Conservation (phyloP, 495 filamentous ascomycete species). For the Physcia stellaris region DNA sequence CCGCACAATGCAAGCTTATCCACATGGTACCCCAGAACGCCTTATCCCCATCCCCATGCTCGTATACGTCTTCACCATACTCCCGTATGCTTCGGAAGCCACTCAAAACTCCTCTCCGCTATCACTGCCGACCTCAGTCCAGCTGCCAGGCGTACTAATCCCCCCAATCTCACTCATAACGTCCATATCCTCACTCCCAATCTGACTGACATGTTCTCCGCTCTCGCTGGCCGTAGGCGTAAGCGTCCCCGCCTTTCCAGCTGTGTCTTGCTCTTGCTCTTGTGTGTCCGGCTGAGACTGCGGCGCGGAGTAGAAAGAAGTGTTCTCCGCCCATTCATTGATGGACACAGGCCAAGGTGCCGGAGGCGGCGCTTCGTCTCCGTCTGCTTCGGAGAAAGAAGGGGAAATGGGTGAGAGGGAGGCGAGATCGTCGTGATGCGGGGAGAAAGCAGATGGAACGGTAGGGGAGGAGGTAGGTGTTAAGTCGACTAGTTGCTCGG, state of each 20-base stretch:
- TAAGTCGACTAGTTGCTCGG: conserved; percentile 29
- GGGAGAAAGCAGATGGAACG: conserved; percentile 24
- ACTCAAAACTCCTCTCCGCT: conserved; percentile 33
- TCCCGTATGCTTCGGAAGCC: no score
- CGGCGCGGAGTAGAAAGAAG: conserved; percentile 19
- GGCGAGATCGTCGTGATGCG: conserved; percentile 5
- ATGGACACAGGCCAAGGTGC: no score
- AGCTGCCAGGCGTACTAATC: conserved; percentile 52
- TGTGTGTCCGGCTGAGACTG: conserved; percentile 14
- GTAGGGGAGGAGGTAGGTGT: conserved; percentile 26
- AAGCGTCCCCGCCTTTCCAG: conserved; percentile 25
- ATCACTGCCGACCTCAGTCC: conserved; percentile 67
- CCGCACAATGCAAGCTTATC: no score
- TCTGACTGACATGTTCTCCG: conserved; percentile 14
- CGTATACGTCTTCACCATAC: no score
- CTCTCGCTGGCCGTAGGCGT: conserved; percentile 18
- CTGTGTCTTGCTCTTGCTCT: conserved; percentile 19
- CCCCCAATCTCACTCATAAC: conserved; percentile 55
- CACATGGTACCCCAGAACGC: no score
- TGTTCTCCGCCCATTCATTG: conserved; percentile 21
- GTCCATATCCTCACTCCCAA: conserved; percentile 30
- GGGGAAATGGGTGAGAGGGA: conserved; percentile 24
- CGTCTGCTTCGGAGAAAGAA: no score
- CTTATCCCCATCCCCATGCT: no score
- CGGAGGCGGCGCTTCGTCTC: no score